Percentiles rank a stretch among this genome's conserved stretches.
These are phyloP conservation scores for Venturia effusa DNA, from an alignment of 2,329 filamentous ascomycete species.

Conservation along the genomic window DNA sequence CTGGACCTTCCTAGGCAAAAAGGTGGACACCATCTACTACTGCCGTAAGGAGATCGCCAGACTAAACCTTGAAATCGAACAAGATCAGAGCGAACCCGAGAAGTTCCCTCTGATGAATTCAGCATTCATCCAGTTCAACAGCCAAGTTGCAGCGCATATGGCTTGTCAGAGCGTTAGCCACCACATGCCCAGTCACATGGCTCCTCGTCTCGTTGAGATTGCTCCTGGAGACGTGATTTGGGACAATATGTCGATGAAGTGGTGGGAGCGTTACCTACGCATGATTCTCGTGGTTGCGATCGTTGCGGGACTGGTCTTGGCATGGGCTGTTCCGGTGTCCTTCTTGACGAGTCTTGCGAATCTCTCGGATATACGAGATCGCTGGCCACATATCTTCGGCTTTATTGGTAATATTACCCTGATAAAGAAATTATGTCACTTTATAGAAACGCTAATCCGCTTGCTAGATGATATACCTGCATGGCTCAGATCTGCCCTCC, in stretches of 20 bases:
- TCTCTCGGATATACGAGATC: not conserved
- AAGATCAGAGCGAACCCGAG: conserved; percentile 76
- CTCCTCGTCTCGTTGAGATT: conserved; percentile 84
- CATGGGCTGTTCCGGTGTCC: conserved; percentile 77
- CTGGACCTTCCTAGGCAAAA: conserved; percentile 69
- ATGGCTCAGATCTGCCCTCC: conserved; percentile 54
- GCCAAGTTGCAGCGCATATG: conserved; percentile 96
- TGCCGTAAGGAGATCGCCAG: conserved; percentile 78
- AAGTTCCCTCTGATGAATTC: conserved; percentile 88
- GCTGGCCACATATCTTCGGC: conserved; percentile 27
- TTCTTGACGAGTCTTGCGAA: not conserved
- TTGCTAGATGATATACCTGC: conserved; percentile 56
- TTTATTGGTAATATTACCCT: conserved; percentile 79
- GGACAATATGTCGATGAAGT: conserved; percentile 93
- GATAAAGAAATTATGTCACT: conserved; percentile 47
- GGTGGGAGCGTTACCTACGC: conserved; percentile 83
- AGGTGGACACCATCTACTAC: conserved; percentile 91
- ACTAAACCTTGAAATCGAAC: conserved; percentile 83
- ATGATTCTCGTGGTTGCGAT: conserved; percentile 53
- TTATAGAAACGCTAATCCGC: conserved; percentile 29
- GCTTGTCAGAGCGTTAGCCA: conserved; percentile 87
- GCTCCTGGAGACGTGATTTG: conserved; percentile 87
- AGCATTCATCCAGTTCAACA: conserved; percentile 96
- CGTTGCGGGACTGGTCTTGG: conserved; percentile 65
- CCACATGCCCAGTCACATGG: conserved; percentile 87